Evolutionary conservation across 2,329 filamentous ascomycete genomes (phyloP).

Genomic region (Cladosporium colombiae): DNA sequence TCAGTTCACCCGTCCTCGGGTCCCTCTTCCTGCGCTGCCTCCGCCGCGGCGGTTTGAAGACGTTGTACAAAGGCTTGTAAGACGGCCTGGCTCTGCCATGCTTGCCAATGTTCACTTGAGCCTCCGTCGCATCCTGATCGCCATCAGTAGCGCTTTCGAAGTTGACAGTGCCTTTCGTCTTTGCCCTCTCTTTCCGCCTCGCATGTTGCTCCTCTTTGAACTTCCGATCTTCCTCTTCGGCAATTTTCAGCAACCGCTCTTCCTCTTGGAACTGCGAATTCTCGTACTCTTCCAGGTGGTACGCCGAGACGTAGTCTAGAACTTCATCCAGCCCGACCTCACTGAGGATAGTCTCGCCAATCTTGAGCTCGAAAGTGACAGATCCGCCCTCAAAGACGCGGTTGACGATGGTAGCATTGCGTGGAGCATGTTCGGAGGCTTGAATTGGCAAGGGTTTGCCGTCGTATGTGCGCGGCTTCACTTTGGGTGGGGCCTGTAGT

Average conservation of each 20-base stretch:
- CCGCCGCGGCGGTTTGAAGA: slow-evolving; percentile 3
- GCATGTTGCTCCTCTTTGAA: slow-evolving; percentile 17
- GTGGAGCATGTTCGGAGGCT: slow-evolving; percentile 31
- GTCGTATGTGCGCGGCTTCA: slow-evolving; percentile 15
- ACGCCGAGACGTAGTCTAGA: slow-evolving; percentile 37
- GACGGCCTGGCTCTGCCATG: slow-evolving; percentile 36
- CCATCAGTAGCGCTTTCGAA: slow-evolving; percentile 22
- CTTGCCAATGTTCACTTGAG: slow-evolving; percentile 13
- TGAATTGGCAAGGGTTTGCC: slow-evolving; percentile 28
- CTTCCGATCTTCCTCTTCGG: slow-evolving; percentile 28
- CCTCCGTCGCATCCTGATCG: slow-evolving; percentile 12
- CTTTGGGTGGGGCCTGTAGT: not conserved
- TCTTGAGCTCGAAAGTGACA: slow-evolving; percentile 32
- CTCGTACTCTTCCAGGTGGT: slow-evolving; percentile 38
- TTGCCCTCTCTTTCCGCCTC: slow-evolving; percentile 23
- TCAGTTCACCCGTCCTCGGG: slow-evolving; percentile 31
- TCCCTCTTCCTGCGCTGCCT: slow-evolving; percentile 33
- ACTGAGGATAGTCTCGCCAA: slow-evolving; percentile 30
- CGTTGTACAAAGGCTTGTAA: slow-evolving; percentile 34
- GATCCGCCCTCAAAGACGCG: slow-evolving; percentile 27
- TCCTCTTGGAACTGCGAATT: slow-evolving; percentile 35
- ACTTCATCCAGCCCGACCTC: slow-evolving; percentile 35
- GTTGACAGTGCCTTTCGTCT: slow-evolving; percentile 26
- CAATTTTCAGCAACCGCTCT: slow-evolving; percentile 26
- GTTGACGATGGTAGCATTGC: slow-evolving; percentile 31